These are phyloP conservation scores for Porpolomopsis calyptriformis DNA, from an alignment of 768 basidiomycete species.

Conservation along the genomic window DNA sequence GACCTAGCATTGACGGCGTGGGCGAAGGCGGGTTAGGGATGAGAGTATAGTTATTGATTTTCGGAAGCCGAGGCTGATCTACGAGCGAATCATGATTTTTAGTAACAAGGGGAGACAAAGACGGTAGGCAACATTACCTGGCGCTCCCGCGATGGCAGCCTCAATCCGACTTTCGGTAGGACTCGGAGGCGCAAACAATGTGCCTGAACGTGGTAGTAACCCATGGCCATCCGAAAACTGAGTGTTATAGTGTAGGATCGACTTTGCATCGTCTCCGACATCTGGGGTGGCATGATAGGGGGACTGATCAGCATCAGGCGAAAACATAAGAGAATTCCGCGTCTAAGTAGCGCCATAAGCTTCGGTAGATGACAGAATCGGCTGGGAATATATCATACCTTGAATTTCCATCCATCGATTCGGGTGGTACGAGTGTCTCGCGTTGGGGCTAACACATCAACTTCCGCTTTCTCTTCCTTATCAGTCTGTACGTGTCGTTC, in stretches of 20 bases:
- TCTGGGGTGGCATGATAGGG: conserved; percentile 49
- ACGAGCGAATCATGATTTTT: conserved; percentile 5
- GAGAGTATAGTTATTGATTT: conserved; percentile 52
- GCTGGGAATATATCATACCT: conserved; percentile 29
- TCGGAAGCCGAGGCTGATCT: conserved; percentile 59
- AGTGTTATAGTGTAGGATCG: conserved; percentile 73
- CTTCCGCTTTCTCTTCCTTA: conserved; percentile 18
- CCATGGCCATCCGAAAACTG: conserved; percentile 68
- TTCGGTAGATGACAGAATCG: conserved; percentile 1
- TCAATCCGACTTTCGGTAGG: conserved; percentile 85
- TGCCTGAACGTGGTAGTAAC: conserved; percentile 27
- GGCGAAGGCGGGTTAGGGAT: conserved; percentile 84
- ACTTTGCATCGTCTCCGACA: conserved; percentile 34
- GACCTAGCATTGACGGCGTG: conserved; percentile 69
- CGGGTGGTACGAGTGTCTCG: conserved; percentile 63
- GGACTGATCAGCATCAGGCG: conserved; percentile 81
- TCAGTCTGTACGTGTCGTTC: conserved; percentile 19
- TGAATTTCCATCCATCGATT: conserved; percentile 78
- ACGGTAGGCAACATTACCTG: conserved; percentile 43
- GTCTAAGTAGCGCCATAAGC: conserved; percentile 37
- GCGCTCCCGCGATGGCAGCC: conserved; percentile 87
- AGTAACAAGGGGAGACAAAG: not conserved
- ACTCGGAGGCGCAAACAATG: conserved; percentile 61
- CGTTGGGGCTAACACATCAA: conserved; percentile 72
- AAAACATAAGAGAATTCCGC: conserved; percentile 91